Conservation (phyloP, 2,329 filamentous ascomycete genomes). For the Epichloe gansuensis region DNA sequence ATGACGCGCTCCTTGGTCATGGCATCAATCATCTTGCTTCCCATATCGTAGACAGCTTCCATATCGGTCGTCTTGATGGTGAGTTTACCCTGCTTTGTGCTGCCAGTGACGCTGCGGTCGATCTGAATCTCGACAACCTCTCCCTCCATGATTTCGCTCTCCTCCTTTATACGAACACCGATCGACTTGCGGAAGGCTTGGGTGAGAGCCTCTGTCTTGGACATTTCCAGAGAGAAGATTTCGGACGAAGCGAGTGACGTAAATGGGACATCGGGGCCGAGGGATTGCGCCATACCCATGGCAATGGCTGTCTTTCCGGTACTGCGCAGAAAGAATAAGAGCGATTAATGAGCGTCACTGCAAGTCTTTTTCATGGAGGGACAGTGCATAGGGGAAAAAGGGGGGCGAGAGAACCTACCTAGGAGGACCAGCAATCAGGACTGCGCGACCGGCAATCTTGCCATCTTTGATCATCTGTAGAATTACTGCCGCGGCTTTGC, state of each 20-base stretch:
- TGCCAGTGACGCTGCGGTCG: conserved; percentile 89
- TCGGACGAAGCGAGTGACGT: conserved; percentile 92
- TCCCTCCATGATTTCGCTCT: conserved; percentile 98
- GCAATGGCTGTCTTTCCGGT: conserved; percentile 98
- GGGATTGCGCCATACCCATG: conserved; percentile 96
- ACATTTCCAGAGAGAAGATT: conserved; percentile 98
- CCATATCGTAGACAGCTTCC: conserved; percentile 99
- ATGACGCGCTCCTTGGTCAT: conserved; percentile 99
- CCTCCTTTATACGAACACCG: conserved; percentile 94
- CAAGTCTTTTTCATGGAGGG: not conserved
- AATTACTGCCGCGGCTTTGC: conserved; percentile 92
- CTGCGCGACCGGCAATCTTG: conserved; percentile 91
- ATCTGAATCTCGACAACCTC: conserved; percentile 99
- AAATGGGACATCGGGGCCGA: conserved; percentile 89
- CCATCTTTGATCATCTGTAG: conserved; percentile 98
- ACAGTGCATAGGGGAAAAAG: not conserved
- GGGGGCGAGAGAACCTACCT: conserved; percentile 33
- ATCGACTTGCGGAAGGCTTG: conserved; percentile 99
- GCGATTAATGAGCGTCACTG: not conserved
- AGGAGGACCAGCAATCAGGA: conserved; percentile 88
- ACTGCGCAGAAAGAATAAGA: conserved; percentile 30
- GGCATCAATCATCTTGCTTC: conserved; percentile 98
- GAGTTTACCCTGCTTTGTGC: conserved; percentile 95
- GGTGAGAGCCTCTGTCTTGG: conserved; percentile 94
- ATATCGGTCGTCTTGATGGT: conserved; percentile 99